Conservation (phyloP, 148 eudicot genomes). For the Arbutus unedo region DNA sequence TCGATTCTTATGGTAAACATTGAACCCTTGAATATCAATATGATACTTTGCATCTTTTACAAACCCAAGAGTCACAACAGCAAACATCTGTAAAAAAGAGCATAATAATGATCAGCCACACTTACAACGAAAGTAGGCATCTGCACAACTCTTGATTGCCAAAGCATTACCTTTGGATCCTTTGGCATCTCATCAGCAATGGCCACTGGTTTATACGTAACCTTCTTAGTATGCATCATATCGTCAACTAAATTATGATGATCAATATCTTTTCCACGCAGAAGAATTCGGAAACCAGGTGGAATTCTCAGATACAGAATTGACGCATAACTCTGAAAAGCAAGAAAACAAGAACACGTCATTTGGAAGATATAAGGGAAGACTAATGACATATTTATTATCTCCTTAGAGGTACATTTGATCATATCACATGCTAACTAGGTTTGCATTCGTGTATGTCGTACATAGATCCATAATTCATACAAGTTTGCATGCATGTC, state of each 20-base stretch:
- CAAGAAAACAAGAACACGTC: constrained; percentile 10
- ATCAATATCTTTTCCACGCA: constrained; percentile 77
- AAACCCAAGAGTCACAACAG: constrained; percentile 83
- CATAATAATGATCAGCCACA: neutral
- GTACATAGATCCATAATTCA: neutral
- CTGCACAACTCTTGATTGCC: neutral
- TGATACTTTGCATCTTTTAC: constrained; percentile 86
- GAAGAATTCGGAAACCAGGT: constrained; percentile 62
- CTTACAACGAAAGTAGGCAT: neutral
- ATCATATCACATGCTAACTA: no score
- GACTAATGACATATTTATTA: neutral
- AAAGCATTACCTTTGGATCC: constrained; percentile 56
- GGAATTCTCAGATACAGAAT: constrained; percentile 87
- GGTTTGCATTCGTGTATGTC: neutral
- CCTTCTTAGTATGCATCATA: constrained; percentile 70
- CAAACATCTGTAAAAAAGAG: constrained; percentile 55
- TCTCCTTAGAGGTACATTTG: neutral
- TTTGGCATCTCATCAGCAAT: constrained; percentile 47
- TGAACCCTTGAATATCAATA: constrained; percentile 95
- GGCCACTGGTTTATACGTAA: constrained; percentile 67
- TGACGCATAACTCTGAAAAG: constrained; percentile 80
- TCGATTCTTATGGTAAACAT: constrained; percentile 95
- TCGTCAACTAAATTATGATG: constrained; percentile 82
- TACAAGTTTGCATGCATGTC: neutral
- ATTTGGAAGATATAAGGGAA: neutral